Evolutionary conservation across 495 filamentous ascomycete species (phyloP), one percentile per base, ranked within the genome.

Genomic region (Corynascus novoguineensis): DNA sequence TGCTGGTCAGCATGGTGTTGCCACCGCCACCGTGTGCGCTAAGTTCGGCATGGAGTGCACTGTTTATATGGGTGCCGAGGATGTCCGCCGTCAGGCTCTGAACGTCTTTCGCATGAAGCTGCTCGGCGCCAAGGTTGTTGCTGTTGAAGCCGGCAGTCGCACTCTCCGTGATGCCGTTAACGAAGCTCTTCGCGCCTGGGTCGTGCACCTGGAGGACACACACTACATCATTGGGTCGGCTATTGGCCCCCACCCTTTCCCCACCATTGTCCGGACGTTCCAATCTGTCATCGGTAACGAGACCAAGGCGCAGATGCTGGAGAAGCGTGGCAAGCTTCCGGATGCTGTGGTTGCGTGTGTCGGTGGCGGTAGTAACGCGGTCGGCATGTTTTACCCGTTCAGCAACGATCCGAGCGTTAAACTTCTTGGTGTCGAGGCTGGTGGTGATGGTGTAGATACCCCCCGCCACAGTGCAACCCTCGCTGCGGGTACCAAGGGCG

Each of bases 331-430:
- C 49, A 95, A 95, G 70, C 81, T 97, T 1, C 95, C 93, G 4
- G 93, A 98, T 65, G 93, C 92, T 1, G 90, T 97, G 6, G 89
- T 98, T 11, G 93, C 93, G 12, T 98, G 93, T 61, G 93, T 98
- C 5, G 93, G 93, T 42, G 93, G 93, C 58, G 93, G 93, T 42
- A 87, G 81, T 64, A 96, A 96, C 67, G 90, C 91, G 8, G 83
- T 86, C 22, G 91, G 91, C 73, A 96, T 96, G 89, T 96, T 98
- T 76, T 91, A 95, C 67, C 93, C 93, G 17, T 98, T 98, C 78
- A 80, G 86, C 32, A 83, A 89, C 38, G 92, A 98, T 61, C 78
- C 80, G 1, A 83, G 77, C 61, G 93, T 98, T 57, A 89, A 89
- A 70, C 81, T 98, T 0, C 74, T 97, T 5, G 93, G 93, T 53